Percentiles rank a stretch among this genome's conserved stretches.
These are phyloP conservation scores for Tricholoma sp. DNA, from an alignment of 768 basidiomycete genomes.

Conservation along the genomic window DNA sequence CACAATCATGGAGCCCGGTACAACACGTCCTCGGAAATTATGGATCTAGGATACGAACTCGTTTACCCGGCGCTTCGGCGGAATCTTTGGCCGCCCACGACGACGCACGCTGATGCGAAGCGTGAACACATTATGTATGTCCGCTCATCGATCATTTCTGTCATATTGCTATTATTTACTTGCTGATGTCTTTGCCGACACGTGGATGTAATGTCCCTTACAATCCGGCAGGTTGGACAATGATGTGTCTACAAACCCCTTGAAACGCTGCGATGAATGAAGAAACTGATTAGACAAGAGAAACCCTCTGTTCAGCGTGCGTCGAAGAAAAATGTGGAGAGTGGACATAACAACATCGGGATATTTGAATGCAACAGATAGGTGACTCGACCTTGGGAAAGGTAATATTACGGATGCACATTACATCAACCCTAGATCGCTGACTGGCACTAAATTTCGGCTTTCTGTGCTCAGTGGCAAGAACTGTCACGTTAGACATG, in stretches of 20 bases:
- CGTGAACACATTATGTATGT: slow-evolving; percentile 43
- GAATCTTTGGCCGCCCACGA: slow-evolving; percentile 1
- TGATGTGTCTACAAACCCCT: slow-evolving; percentile 62
- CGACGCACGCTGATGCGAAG: slow-evolving; percentile 24
- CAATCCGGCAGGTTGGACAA: slow-evolving; percentile 57
- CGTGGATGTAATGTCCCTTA: slow-evolving; percentile 68
- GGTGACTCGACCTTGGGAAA: slow-evolving; percentile 38
- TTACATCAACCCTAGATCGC: neutral
- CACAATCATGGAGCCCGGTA: neutral
- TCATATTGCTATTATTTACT: slow-evolving; percentile 70
- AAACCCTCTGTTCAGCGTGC: slow-evolving; percentile 58
- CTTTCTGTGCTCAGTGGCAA: too few species aligned
- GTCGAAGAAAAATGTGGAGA: slow-evolving; percentile 54
- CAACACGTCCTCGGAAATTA: too few species aligned
- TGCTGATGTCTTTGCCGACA: slow-evolving; percentile 70
- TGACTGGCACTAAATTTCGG: too few species aligned
- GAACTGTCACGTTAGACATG: too few species aligned
- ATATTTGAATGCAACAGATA: slow-evolving; percentile 54
- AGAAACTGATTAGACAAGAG: slow-evolving; percentile 51
- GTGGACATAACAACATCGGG: slow-evolving; percentile 57
- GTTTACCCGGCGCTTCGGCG: slow-evolving; percentile 3
- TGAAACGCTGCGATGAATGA: slow-evolving; percentile 62
- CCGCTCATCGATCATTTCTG: slow-evolving; percentile 61
- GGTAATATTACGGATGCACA: neutral
- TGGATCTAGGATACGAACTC: slow-evolving; percentile 5